phyloP scores from a whole-genome alignment of 2,329 filamentous ascomycete species.

The Fonsecaea pedrosoi region DNA sequence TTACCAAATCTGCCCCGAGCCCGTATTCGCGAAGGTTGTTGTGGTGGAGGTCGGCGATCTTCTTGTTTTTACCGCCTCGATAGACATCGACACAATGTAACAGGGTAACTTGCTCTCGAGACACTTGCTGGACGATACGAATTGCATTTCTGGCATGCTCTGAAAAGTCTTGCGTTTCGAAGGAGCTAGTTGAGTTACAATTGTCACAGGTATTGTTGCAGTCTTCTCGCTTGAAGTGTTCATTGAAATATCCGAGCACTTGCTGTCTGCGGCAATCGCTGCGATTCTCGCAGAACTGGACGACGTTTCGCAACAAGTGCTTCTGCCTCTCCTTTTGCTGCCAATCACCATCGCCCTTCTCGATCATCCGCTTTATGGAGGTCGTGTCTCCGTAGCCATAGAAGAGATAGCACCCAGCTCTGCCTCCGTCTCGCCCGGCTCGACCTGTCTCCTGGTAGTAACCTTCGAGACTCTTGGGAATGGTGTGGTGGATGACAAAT shows the following conservation, averaged over 20 bases:
- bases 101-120: conserved; percentile 70
- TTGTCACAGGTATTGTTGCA: conserved; percentile 87
- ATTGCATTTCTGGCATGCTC: conserved; percentile 74
- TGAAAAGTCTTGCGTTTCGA: conserved; percentile 78
- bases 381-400: conserved; percentile 81
- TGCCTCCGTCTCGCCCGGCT: conserved; percentile 86
- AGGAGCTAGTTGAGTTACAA: conserved; percentile 74
- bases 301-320: conserved; percentile 82
- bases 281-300: conserved; percentile 87
- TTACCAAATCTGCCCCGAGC: conserved; percentile 71
- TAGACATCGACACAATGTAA: conserved; percentile 85
- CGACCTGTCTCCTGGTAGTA: conserved; percentile 99
- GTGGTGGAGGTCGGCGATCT: conserved; percentile 61
- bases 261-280: conserved; percentile 86
- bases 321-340: conserved; percentile 85
- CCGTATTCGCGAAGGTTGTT: conserved; percentile 67
- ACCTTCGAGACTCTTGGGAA: conserved; percentile 94
- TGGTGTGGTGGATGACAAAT: conserved; percentile 90
- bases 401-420: conserved; percentile 87
- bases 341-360: conserved; percentile 74
- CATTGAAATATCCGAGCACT: conserved; percentile 92
- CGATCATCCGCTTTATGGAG: conserved; percentile 79
- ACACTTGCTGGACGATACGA: conserved; percentile 66
- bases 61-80: conserved; percentile 70
- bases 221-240: conserved; percentile 73